These are phyloP conservation scores for Actinomortierella ambigua DNA, from an alignment of 371 early-diverging fungal genomes.

Conservation along the genomic window DNA sequence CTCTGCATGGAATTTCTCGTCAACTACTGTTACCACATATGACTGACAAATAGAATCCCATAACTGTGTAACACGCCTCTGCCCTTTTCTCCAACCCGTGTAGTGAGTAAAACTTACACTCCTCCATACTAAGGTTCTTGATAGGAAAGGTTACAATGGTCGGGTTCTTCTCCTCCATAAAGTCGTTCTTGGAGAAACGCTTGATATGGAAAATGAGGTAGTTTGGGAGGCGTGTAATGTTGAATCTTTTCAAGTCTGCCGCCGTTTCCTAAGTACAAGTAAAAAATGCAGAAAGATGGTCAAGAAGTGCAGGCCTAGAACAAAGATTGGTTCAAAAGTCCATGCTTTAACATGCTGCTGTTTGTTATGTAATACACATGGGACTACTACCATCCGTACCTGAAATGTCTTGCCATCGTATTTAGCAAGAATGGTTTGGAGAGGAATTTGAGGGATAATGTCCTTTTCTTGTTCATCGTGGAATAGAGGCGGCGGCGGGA, in stretches of 20 bases:
- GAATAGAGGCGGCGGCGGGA: slow-evolving; percentile 94
- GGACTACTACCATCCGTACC: slow-evolving; percentile 46
- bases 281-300: neutral
- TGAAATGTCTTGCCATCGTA: slow-evolving; percentile 82
- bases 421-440: slow-evolving; percentile 79
- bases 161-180: slow-evolving; percentile 90
- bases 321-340: neutral
- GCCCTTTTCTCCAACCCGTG: neutral
- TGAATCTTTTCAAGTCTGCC: slow-evolving; percentile 70
- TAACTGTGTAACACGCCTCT: too few species aligned
- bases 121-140: slow-evolving; percentile 80
- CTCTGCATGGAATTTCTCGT: too few species aligned
- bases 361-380: too few species aligned
- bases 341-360: too few species aligned
- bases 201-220: slow-evolving; percentile 93
- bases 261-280: slow-evolving; percentile 60
- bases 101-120: slow-evolving; percentile 52
- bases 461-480: slow-evolving; percentile 87
- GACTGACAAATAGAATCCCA: too few species aligned
- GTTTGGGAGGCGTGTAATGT: slow-evolving; percentile 77
- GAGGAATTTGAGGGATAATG: slow-evolving; percentile 92
- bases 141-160: slow-evolving; percentile 98
- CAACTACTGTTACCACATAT: too few species aligned
- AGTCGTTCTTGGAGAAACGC: slow-evolving; percentile 91
- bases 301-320: too few species aligned